Base-by-base conservation (phyloP, 371 early-diverging fungal species). In the Catenaria anguillulae region DNA sequence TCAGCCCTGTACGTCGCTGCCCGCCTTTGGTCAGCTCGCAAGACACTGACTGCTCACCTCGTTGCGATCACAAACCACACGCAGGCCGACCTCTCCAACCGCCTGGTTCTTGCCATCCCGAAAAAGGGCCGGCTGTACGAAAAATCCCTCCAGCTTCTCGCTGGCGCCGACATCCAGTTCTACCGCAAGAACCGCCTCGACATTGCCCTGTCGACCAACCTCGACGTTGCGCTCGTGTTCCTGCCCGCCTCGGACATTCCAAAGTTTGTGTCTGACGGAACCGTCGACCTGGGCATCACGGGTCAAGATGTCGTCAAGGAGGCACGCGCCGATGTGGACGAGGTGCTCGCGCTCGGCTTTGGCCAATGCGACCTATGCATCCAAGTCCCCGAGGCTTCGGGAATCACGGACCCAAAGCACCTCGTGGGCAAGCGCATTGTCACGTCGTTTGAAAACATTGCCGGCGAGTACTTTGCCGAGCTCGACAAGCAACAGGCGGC, bases 121-220 rank as follows among this genome's bases (percentile, higher is more conserved):
- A 97, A 97, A 71, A 97, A 97, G 78, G 97, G 96, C 29, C 85
- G 97, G 33, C 87, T 97, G 36, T 85, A 92, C 73, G 87, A 93
- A 67, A 82, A 88, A 45, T 88, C 88, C 63, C 70, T 92, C 33
- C 74, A 84, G 5, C 75, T 97, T 33, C 79, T 97, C 26, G 72
- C 78, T 58, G 90, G 89, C 42, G 89, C 92, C 40, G 94, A 94
- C 69, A 86, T 97, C 59, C 87, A 92, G 69, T 97, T 92, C 77
- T 79, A 85, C 73, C 84, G 94, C 65, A 88, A 87, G 68, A 85
- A 87, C 69, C 85, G 95, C 55, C 88, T 92, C 71, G 95, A 95
- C 74, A 94, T 95, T 75, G 95, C 97, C 3, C 77, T 92, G n/a
- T 86, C 85, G 37, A 84, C 87, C 60, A 97, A 95, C 74, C 76